These are phyloP conservation scores for Leucocoprinus sp. DNA, from an alignment of 768 basidiomycete genomes.

Conservation along the genomic window DNA sequence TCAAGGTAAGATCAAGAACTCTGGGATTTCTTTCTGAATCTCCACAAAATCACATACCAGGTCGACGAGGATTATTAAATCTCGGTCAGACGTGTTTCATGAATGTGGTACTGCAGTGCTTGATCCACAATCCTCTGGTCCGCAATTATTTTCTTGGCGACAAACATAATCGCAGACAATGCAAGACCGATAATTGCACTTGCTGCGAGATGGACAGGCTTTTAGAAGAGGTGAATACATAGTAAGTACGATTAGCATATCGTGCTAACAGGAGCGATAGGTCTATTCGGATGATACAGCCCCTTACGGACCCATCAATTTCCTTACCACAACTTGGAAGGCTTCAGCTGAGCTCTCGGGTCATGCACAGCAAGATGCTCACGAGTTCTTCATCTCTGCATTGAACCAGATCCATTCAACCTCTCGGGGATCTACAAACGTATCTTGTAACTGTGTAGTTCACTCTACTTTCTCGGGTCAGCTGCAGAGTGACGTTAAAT, in stretches of 20 bases:
- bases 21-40: background rate
- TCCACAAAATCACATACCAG: constrained; percentile 25
- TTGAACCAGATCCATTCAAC: constrained; percentile 84
- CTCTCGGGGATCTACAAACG: constrained; percentile 64
- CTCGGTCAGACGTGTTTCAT: constrained; percentile 93
- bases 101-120: constrained; percentile 83
- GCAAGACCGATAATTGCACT: constrained; percentile 67
- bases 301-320: constrained; percentile 75
- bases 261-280: constrained; percentile 20
- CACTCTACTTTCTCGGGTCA: constrained; percentile 86
- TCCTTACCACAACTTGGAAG: constrained; percentile 81
- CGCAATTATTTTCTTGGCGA: constrained; percentile 87
- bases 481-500: constrained; percentile 83
- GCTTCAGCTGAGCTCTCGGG: constrained; percentile 76
- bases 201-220: constrained; percentile 93
- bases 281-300: constrained; percentile 47
- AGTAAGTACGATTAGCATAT: background rate
- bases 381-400: constrained; percentile 78
- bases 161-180: constrained; percentile 70
- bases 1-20: constrained; percentile 44
- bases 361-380: constrained; percentile 92
- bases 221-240: constrained; percentile 52
- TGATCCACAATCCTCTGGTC: constrained; percentile 84
- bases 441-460: constrained; percentile 84
- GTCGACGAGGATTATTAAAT: constrained; percentile 79